Percentiles rank a stretch among this genome's conserved stretches.
Evolutionary conservation across 2,329 filamentous ascomycete genomes (phyloP).

Genomic region (Lachnellula arida): DNA sequence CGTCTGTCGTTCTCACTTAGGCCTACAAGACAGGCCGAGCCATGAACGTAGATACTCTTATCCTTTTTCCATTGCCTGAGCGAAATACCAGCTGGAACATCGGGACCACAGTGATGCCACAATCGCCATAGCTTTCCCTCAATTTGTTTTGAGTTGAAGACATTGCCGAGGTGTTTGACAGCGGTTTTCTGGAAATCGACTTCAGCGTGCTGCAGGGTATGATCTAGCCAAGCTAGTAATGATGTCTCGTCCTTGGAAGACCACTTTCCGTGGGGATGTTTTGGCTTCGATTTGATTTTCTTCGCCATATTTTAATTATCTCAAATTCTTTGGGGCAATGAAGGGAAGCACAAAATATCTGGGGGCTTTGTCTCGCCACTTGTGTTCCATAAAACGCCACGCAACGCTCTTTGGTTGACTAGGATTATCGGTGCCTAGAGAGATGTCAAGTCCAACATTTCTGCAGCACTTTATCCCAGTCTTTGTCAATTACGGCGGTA

Average conservation of each 20-base stretch:
- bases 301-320: background rate
- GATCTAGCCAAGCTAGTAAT: slow-evolving; percentile 1
- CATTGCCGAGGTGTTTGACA: background rate
- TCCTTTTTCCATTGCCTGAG: background rate
- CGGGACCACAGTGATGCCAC: background rate
- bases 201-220: background rate
- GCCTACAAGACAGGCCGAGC: background rate
- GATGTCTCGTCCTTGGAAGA: background rate
- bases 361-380: background rate
- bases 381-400: background rate
- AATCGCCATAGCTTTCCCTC: background rate
- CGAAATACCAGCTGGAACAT: background rate
- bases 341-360: background rate
- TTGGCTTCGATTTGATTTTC: background rate
- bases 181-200: background rate
- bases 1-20: background rate
- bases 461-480: too few relatives aligned
- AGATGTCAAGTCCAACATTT: too few relatives aligned
- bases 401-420: too few relatives aligned
- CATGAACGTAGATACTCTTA: background rate
- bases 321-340: background rate
- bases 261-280: background rate
- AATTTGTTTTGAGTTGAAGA: background rate
- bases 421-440: too few relatives aligned
- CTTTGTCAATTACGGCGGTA: too few relatives aligned